Evolutionary conservation across 2,329 filamentous ascomycete species (phyloP), one percentile per base, ranked within the genome.

Genomic region (Colletotrichum camelliae): DNA sequence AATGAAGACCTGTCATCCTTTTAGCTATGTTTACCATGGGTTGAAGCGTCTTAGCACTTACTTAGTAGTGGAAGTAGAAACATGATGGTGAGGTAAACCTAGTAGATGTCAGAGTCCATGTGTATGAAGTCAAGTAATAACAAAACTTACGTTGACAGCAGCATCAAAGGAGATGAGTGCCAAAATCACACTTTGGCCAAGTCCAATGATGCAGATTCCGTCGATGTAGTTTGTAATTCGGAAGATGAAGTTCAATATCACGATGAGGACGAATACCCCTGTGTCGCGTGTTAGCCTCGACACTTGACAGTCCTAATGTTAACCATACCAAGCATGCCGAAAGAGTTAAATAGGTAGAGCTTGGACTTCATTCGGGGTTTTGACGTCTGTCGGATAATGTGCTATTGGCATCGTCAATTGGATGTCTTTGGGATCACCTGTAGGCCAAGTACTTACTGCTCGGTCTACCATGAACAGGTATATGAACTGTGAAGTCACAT

Each of bases 401-500:
- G 73, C 73, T 75, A 7, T 15, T 2, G 5, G 6, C 1, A 12
- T 52, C 6, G 39, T 71, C 5, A 64, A 58, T 10, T 8, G 2
- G 1, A 9, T 18, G 16, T 4, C 31, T n/a, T 43, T 1, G 15
- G 1, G 7, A 2, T 1, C 15, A n/a, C 18, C 8, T 15, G 10
- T 3, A 5, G 1, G 8, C 6, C 48, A 21, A 29, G 13, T 7
- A 55, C 72, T 37, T 33, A 72, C 73, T 48, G 73, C 73, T 7
- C 73, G 35, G 16, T 75, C 73, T 29, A 75, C 73, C 73, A 75
- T 75, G 39, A 72, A 75, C 6, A 75, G 73, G 33, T 75, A 75
- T 39, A 75, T 72, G 27, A 75, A 75, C 73, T 75, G 15, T 7
- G n/a, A 21, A 6, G 24, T 58, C 55, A 58, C 21, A 58, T 61